Evolutionary conservation across 2,329 filamentous ascomycete genomes (phyloP), one percentile per base, ranked within the genome.

Genomic region (Cladophialophora yegresii): DNA sequence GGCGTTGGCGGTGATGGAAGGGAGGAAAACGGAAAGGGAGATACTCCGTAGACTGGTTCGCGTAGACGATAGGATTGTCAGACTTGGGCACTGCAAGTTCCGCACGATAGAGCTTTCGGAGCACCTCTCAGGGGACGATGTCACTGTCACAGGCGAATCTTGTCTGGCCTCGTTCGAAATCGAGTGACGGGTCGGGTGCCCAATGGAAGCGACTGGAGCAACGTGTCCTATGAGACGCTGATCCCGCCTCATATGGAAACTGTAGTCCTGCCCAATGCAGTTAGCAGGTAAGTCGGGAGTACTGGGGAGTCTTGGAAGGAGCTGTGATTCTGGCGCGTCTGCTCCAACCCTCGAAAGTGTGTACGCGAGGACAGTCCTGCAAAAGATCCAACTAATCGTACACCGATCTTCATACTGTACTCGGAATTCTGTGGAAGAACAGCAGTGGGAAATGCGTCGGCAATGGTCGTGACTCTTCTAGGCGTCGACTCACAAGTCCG

Each of bases 371-470:
- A 43, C n/a, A 43, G n/a, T 6, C n/a, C 36, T 20, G 36, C 36
- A 5, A 20, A n/a, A 40, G 2, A n/a, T n/a, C 36, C 10, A 43
- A 8, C 7, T 16, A 20, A 16, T 43, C 13, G 8, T 6, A 20
- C 10, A 40, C 36, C 6, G 16, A 16, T n/a, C n/a, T n/a, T n/a
- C 26, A 20, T 13, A 54, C 28, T 9, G 16, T 3, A 20, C 2
- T n/a, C 16, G 51, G 26, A n/a, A 54, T 16, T 12, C 9, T n/a
- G 51, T 22, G 8, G 7, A 16, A 33, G 13, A 10, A 54, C 23
- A 13, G 9, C 3, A 20, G 2, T 62, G 54, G 50, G 62, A 60
- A 56, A 62, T 55, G 59, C 59, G 54, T 23, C n/a, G 59, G 43
- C 23, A 28, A 8, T 65, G 63, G 55, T 57, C 63, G 54, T 1